A percentile compares a stretch with the other conserved stretches of the same genome.
These are phyloP conservation scores for Bipolaris oryzae DNA, from an alignment of 2,329 filamentous ascomycete species.

Conservation along the genomic window DNA sequence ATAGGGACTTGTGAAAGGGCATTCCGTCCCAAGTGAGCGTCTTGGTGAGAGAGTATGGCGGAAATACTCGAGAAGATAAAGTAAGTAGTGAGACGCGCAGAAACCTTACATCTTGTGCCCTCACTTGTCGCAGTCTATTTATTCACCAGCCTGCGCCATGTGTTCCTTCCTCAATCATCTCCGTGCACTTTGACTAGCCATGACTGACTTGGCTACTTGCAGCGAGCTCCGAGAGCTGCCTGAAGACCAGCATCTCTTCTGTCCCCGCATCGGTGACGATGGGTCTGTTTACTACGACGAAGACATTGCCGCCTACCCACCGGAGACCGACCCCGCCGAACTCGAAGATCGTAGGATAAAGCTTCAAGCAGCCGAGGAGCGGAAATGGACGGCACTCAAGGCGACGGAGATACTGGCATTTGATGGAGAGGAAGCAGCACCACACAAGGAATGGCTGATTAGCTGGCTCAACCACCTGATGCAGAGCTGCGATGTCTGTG, in stretches of 20 bases:
- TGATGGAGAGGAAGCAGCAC: conserved; percentile 54
- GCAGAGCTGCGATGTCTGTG: conserved; percentile 56
- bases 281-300: conserved; percentile 52
- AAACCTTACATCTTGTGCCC: conserved; percentile 1
- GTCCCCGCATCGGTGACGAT: conserved; percentile 51
- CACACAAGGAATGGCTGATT: conserved; percentile 51
- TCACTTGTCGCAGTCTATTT: not conserved
- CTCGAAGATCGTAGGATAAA: conserved; percentile 38
- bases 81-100: conserved; percentile 28
- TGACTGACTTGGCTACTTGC: conserved; percentile 28
- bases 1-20: conserved; percentile 10
- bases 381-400: conserved; percentile 51
- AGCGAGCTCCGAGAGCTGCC: conserved; percentile 49
- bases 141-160: not conserved
- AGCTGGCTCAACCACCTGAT: conserved; percentile 51
- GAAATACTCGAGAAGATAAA: conserved; percentile 44
- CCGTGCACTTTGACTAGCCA: conserved; percentile 6
- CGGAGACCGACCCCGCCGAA: conserved; percentile 37
- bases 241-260: conserved; percentile 55
- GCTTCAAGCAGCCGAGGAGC: conserved; percentile 48
- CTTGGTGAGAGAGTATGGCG: conserved; percentile 34
- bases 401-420: conserved; percentile 55
- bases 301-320: conserved; percentile 45
- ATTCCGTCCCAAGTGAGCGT: conserved; percentile 3
- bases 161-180: not conserved